phyloP scores from a whole-genome alignment of 2,329 filamentous ascomycete species.

The Capronia coronata region DNA sequence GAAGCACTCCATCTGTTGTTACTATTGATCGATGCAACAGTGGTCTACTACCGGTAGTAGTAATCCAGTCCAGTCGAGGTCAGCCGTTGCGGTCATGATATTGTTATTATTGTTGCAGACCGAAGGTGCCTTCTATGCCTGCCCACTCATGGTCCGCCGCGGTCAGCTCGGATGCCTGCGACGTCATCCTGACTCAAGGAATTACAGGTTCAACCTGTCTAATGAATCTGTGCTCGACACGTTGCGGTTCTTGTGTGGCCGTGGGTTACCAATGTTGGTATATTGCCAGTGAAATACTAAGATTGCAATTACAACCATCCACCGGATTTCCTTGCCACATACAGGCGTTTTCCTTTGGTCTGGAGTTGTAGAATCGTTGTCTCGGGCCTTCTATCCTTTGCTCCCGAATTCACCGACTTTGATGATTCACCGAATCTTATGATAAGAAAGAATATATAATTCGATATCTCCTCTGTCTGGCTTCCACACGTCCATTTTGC shows the following conservation, averaged over 20 bases:
- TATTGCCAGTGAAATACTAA: background rate
- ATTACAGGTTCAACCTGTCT: background rate
- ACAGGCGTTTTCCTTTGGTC: background rate
- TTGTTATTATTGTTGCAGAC: too few relatives aligned
- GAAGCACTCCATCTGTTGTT: too few relatives aligned
- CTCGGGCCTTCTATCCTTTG: background rate
- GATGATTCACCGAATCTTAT: background rate
- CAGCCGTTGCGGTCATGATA: too few relatives aligned
- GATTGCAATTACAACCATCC: background rate
- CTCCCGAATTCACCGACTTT: background rate
- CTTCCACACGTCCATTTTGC: too few relatives aligned
- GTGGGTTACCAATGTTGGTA: background rate
- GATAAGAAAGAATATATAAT: background rate
- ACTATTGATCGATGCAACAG: too few relatives aligned
- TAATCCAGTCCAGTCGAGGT: too few relatives aligned
- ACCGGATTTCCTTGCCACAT: background rate
- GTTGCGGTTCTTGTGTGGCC: background rate
- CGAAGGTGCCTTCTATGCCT: too few relatives aligned
- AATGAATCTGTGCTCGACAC: slow-evolving; percentile 1
- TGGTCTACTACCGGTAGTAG: background rate
- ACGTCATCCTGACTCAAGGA: slow-evolving; percentile 21
- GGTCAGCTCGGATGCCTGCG: too few relatives aligned
- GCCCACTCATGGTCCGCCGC: too few relatives aligned
- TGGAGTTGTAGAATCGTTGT: background rate
- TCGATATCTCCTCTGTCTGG: background rate